Evolutionary conservation across 345 rosid genomes (phyloP).

Genomic region (Citrus cavaleriei): DNA sequence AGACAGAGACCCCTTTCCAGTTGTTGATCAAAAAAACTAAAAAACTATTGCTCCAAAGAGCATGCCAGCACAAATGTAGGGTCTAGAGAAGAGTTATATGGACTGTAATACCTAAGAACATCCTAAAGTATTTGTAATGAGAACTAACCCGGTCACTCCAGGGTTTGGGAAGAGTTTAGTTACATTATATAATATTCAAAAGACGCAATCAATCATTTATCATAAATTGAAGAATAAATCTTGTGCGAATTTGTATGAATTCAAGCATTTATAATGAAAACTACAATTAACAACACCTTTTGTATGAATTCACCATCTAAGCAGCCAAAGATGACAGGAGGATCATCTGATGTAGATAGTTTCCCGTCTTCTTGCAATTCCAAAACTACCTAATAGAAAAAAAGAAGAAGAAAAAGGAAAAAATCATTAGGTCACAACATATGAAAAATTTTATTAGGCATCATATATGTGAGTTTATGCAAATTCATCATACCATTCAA

Average conservation of each 20-base stretch:
- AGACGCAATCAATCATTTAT: no score
- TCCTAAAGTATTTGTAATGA: not conserved
- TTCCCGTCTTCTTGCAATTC: slow-evolving; percentile 83
- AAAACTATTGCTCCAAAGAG: not conserved
- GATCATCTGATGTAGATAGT: slow-evolving; percentile 83
- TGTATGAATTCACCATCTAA: slow-evolving; percentile 57
- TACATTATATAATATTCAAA: no score
- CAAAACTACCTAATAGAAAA: slow-evolving; percentile 62
- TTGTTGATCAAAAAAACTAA: not conserved
- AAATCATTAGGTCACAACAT: no score
- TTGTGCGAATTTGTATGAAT: not conserved
- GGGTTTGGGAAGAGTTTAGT: no score
- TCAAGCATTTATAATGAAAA: not conserved
- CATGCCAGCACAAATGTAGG: not conserved
- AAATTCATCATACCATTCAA: no score
- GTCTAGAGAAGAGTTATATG: not conserved
- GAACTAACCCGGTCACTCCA: no score
- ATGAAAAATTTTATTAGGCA: no score
- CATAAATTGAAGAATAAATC: no score
- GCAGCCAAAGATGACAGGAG: slow-evolving; percentile 67
- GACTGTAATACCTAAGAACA: not conserved
- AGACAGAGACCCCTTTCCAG: not conserved
- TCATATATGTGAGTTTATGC: no score
- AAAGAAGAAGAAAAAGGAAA: no score
- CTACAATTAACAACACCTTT: slow-evolving; percentile 39